Base-by-base conservation (phyloP, 495 filamentous ascomycete species). In the Pseudevernia furfuracea region DNA sequence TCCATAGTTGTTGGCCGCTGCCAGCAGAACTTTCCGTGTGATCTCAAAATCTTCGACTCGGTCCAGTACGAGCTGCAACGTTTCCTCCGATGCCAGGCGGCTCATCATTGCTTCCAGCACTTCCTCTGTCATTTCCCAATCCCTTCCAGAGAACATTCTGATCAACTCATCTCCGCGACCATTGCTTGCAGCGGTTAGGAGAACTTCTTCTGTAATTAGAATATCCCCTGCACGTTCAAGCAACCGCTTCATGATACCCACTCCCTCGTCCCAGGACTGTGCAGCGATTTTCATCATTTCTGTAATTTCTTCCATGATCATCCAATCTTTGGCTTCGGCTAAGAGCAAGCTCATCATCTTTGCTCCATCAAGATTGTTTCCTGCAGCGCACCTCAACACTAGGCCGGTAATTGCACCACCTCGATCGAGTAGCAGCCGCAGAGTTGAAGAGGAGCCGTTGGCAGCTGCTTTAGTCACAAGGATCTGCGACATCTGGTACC, bases 301-400 rank as follows among this genome's bases (percentile, higher is more conserved):
- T 17, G 28, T 32, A 25, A 53, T 30, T 53, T 53, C 49, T 19
- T 17, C 28, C 12, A 25, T 19, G 15, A 53, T 10, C 14, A 53
- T 53, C 11, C 11, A 53, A 17, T 53, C 28, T 30, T 53, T 7
- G 5, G 49, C 49, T 32, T 53, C 49, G 49, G 49, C 49, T 32
- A 53, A 53, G 49, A 53, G 49, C 28, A 53, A 53, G 49, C 25
- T 53, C 49, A 53, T 53, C 6, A 53, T 9, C 4, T 53, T 53
- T 53, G 28, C 4, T 32, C 49, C 49, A 8, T 53, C 28, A 10
- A 1, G 1, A 32, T 19, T 5, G 14, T 53, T 53, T 19, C 12
- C 14, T 15, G 49, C 49, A 53, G 49, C 49, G 15, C 25, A 53
- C 28, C 28, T 53, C 49, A 53, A 53, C 3, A 53, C 25, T 19